Evolutionary conservation across 306 rosid genomes (phyloP), one percentile per base, ranked within the genome.

Genomic region (Vigna unguiculata): DNA sequence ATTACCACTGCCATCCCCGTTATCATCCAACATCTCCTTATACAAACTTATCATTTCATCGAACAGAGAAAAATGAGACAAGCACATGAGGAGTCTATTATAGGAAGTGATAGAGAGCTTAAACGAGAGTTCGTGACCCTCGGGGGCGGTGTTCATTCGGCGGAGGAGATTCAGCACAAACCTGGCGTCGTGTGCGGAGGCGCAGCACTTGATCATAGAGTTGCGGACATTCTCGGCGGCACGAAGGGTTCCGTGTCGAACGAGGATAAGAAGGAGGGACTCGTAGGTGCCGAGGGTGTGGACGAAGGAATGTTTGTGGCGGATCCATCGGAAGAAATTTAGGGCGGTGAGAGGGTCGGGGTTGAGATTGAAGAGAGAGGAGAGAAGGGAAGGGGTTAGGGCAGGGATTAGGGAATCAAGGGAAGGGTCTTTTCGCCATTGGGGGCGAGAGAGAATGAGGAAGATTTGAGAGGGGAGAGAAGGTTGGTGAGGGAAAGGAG

Each of bases 271-370:
- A 12, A 91, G 90, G 41, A 93, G 25, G 3, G 96, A 71, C 2
- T 84, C 53, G 74, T 89, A 82, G 65, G 90, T 86, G 20, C 17
- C 77, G 40, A 85, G 85, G 70, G 74, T 83, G 87, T 85, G 98
- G 9, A 24, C 66, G 85, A 77, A 91, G 12, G 85, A 71, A 10
- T 86, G 90, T 36, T 78, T 25, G 25, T 19, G 63, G 14, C 65
- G 80, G 75, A 91, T 89, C 93, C 90, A 93, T 55, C 73, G 75
- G 91, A 89, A 91, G 87, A 93, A 93, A 17, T 53, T 80, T 1
- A 93, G 65, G 28, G 98, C 98, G 43, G 85, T 83, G 21, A 75
- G 81, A 25, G 98, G 97, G 24, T 88, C 32, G 28, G 82, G 93
- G 72, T 85, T 72, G 81, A 83, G 89, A 57, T 75, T 9, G 80